Base-by-base conservation (phyloP, 345 rosid species). In the Durio zibethinus region DNA sequence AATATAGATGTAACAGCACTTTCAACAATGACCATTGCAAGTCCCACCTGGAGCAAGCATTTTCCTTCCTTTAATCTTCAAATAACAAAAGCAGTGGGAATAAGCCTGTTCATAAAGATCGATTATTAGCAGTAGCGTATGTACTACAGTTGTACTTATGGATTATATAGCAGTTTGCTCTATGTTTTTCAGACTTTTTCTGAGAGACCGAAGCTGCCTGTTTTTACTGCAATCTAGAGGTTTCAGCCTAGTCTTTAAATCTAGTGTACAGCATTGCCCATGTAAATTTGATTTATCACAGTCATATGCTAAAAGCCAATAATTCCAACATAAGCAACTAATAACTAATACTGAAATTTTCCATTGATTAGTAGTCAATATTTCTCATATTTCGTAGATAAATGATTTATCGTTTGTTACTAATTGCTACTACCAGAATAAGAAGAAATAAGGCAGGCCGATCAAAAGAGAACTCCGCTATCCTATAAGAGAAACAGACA, bases 1-100 rank as follows among this genome's bases (percentile, higher is more conserved):
- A 92, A 96, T 78, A 96, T 91, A 6, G 98, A 93, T 31, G 98
- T 96, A 27, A 91, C 98, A 0, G 98, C 97, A 57, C 99, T 90
- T 82, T 96, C 99, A 48, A 96, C 98, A 23, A 90, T 97, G 20
- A 90, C 98, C 97, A 96, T 88, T 42, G 93, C 97, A 31, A 96
- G 53, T 75, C 98, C 99, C 50, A 96, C 97, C 98, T 93, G 87
- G 47, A 66, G 12, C 4, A 59, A 67, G 42, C 11, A 80, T 38
- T 47, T 67, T 14, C 66, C 69, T 75, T 60, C 48, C 33, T 29
- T 29, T 36, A 54, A 20, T 21, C 35, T 33, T 72, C 63, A 35
- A 18, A 14, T 10, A 14, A 62, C 42, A 36, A 74, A 74, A 57
- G 16, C 21, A n/a, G 10, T 45, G 45, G 10, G 61, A 31, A 0